Conservation (phyloP, 805 yeast genomes). For the Candida xyloterini region DNA sequence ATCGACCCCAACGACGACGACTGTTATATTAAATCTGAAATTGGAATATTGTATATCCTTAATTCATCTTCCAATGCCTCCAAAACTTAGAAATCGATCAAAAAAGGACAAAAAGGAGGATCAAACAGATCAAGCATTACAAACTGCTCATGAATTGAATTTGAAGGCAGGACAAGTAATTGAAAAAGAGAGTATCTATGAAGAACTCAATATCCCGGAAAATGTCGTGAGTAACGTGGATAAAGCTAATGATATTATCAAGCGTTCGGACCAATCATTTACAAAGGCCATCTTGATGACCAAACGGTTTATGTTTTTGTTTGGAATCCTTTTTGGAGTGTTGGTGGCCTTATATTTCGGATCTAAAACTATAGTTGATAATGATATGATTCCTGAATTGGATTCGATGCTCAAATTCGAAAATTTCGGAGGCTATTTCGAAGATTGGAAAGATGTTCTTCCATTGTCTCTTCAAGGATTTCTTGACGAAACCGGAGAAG, state of each 20-base stretch:
- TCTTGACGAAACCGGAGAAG: conserved; percentile 53
- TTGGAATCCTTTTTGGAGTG: conserved; percentile 76
- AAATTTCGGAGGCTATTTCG: conserved; percentile 52
- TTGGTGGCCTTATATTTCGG: conserved; percentile 62
- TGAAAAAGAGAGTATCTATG: not conserved
- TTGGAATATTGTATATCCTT: not conserved
- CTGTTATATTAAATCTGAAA: not conserved
- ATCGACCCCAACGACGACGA: conserved; percentile 1
- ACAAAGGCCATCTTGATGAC: conserved; percentile 29
- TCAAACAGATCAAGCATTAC: conserved; percentile 1
- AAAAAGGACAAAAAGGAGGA: not conserved
- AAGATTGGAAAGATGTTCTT: conserved; percentile 71
- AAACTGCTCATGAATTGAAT: conserved; percentile 9
- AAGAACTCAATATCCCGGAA: not conserved
- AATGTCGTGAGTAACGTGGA: no score
- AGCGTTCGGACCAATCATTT: conserved; percentile 5
- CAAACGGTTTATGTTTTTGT: conserved; percentile 55
- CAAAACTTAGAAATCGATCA: conserved; percentile 7
- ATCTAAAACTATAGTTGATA: conserved; percentile 36
- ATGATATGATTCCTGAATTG: conserved; percentile 45
- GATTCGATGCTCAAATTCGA: conserved; percentile 55
- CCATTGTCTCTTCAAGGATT: conserved; percentile 64
- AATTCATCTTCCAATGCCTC: conserved; percentile 5
- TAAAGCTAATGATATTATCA: conserved; percentile 3
- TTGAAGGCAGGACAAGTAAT: conserved; percentile 2